Base-by-base conservation (phyloP, 2,329 filamentous ascomycete species). In the Trichophyton benhamiae region DNA sequence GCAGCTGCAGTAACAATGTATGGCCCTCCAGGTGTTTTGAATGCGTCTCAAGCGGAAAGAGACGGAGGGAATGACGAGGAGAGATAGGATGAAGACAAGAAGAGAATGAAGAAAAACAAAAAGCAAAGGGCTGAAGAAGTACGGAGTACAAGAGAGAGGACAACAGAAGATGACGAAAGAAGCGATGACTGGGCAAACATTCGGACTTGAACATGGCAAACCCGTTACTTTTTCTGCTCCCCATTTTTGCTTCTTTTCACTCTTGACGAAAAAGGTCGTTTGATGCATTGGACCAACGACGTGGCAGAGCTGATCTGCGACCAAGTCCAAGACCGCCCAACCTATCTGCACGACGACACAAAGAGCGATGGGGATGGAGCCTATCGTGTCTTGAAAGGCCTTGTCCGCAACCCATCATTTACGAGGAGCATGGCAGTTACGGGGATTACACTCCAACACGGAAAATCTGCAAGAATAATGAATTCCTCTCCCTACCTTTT, bases 251-350 rank as follows among this genome's bases (percentile, higher is more conserved):
- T 44, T 44, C 41, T n/a, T 55, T 55, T 55, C 33, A 27, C 52
- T 55, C 33, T 30, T 55, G 30, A 33, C 30, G 25, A 27, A 22
- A 30, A 27, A 55, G 52, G 52, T 55, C 57, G 44, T 42, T 20
- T 30, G 52, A 42, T 62, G 60, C 60, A 62, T 58, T 62, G 59
- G 60, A 60, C 62, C 63, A 63, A 63, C 65, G 65, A 67, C 63
- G 64, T 66, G 64, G 63, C 65, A 64, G 64, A 58, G 57, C 61
- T 61, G 64, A 65, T 65, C 64, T 58, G 62, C 62, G 62, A 61
- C 64, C 63, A 62, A 58, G 61, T 62, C 55, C 57, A 60, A 53
- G 57, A 60, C 61, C 63, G 58, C 61, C 60, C 49, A 60, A 55
- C 62, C 15, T 49, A 61, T 60, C 63, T 66, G 61, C 65, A 64